Percentiles rank a stretch among this genome's conserved stretches.
phyloP scores from a whole-genome alignment of 768 basidiomycete species.

The Lentinula edodes region DNA sequence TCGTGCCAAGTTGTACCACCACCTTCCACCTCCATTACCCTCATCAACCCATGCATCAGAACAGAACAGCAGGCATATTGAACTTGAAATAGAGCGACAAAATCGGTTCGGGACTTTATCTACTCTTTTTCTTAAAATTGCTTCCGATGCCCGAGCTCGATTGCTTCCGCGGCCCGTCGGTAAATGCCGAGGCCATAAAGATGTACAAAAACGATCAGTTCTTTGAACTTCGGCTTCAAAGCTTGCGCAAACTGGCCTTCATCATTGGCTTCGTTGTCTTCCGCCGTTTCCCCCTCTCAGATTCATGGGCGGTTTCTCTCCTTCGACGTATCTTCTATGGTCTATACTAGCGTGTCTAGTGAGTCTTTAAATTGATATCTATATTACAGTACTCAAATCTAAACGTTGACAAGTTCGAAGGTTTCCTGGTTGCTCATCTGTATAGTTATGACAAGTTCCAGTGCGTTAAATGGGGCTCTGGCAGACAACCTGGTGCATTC shows the following conservation, averaged over 20 bases:
- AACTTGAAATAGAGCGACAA: background rate
- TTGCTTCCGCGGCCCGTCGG: background rate
- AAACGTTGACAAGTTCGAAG: constrained; percentile 45
- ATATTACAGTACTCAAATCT: constrained; percentile 28
- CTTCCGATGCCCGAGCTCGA: background rate
- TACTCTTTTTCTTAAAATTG: background rate
- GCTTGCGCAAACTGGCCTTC: constrained; percentile 1
- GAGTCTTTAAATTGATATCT: constrained; percentile 41
- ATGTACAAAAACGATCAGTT: background rate
- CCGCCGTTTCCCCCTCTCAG: background rate
- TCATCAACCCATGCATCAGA: background rate
- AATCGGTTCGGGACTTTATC: background rate
- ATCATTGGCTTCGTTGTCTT: background rate
- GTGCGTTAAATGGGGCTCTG: constrained; percentile 70
- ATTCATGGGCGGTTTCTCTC: constrained; percentile 68
- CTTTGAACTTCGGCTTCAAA: background rate
- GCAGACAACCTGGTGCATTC: constrained; percentile 79
- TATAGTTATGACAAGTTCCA: constrained; percentile 76
- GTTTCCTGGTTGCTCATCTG: constrained; percentile 68
- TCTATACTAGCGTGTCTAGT: constrained; percentile 63
- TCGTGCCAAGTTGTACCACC: no score
- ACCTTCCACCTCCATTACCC: background rate
- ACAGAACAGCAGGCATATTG: background rate
- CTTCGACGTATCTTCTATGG: constrained; percentile 74
- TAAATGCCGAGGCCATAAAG: background rate